A percentile compares a stretch with the other conserved stretches of the same genome.
phyloP scores from a whole-genome alignment of 2,329 filamentous ascomycete genomes.

The Fusarium annulatum region DNA sequence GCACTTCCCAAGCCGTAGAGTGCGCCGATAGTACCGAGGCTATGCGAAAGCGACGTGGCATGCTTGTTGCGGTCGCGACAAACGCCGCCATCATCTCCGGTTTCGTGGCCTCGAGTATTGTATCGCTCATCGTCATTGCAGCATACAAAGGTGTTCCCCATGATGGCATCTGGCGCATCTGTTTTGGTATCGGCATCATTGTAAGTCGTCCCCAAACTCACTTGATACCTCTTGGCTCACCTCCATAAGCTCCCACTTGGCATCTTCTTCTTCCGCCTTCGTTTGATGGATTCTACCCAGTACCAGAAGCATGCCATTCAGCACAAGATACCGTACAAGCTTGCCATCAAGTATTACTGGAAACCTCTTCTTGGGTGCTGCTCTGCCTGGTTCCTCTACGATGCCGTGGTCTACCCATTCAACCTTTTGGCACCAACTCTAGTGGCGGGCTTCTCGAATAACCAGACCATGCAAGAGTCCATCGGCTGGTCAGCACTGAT shows the following conservation, averaged over 20 bases:
- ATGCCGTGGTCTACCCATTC: background rate
- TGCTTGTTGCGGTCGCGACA: background rate
- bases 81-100: background rate
- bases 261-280: conserved; percentile 4
- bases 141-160: background rate
- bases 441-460: background rate
- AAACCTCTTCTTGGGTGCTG: background rate
- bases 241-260: background rate
- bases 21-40: background rate
- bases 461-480: background rate
- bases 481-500: background rate
- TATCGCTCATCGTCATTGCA: background rate
- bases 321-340: background rate
- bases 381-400: conserved; percentile 3
- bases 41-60: background rate
- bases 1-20: background rate
- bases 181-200: background rate
- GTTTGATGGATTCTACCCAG: background rate
- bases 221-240: background rate
- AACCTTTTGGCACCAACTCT: background rate
- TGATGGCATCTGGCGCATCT: background rate
- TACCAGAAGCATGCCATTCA: background rate
- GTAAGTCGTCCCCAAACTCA: background rate
- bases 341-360: background rate
- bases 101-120: background rate